A percentile compares a stretch with the other conserved stretches of the same genome.
Evolutionary conservation across 176 grass and related monocot species (phyloP).

Genomic region (Luzula sylvatica): DNA sequence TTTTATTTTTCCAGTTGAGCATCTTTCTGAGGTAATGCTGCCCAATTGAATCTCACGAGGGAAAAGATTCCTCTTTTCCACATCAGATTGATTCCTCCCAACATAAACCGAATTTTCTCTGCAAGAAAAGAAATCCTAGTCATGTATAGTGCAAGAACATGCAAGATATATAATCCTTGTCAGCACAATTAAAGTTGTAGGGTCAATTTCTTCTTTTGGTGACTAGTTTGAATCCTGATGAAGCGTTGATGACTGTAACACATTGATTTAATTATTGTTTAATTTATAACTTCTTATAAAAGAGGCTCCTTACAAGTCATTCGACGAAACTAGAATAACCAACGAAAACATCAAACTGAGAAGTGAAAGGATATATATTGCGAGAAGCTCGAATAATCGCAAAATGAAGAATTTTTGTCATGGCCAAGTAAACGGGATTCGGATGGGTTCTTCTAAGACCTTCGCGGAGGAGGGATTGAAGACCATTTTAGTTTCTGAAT

Average conservation of each 20-base stretch:
- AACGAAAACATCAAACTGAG: slow-evolving; percentile 5
- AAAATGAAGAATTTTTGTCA: slow-evolving; percentile 4
- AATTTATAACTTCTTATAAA: slow-evolving; percentile 2
- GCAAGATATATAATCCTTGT: not conserved
- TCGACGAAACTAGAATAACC: not conserved
- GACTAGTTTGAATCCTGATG: not conserved
- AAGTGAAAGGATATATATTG: no score
- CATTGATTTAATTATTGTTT: not conserved
- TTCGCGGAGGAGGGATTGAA: slow-evolving; percentile 37
- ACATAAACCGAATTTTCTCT: no score
- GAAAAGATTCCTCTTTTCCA: no score
- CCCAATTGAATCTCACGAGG: no score
- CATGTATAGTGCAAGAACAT: not conserved
- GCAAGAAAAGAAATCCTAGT: no score
- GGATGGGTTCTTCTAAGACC: slow-evolving; percentile 34
- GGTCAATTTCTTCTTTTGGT: not conserved
- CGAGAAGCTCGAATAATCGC: slow-evolving; percentile 2
- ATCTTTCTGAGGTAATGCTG: no score
- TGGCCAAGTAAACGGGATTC: slow-evolving; percentile 35
- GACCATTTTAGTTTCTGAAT: slow-evolving; percentile 11
- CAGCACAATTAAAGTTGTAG: not conserved
- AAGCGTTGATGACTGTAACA: not conserved
- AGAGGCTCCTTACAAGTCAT: not conserved
- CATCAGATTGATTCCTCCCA: no score
- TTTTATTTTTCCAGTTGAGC: no score